phyloP scores from a whole-genome alignment of 352 stramenopile genomes.

The Phytophthora chlamydospora region DNA sequence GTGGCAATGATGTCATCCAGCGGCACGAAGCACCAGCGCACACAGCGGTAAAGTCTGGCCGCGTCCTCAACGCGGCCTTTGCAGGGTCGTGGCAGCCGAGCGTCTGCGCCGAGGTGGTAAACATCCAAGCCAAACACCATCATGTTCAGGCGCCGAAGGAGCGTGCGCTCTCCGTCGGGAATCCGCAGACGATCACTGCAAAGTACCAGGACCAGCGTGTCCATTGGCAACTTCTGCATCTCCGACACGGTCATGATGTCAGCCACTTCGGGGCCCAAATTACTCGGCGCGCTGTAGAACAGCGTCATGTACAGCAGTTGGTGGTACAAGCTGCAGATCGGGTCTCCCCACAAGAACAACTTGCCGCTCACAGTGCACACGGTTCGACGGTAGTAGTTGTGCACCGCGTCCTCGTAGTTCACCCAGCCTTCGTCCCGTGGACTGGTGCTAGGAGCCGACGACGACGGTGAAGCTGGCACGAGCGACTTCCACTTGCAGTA shows the following conservation, averaged over 20 bases:
- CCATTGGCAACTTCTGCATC: slow-evolving; percentile 48
- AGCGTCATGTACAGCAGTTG: slow-evolving; percentile 58
- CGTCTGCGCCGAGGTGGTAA: slow-evolving; percentile 4
- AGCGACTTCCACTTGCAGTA: slow-evolving; percentile 37
- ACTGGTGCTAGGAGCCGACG: slow-evolving; percentile 6
- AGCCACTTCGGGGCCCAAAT: slow-evolving; percentile 21
- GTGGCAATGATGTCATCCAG: slow-evolving; percentile 57
- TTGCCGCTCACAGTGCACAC: slow-evolving; percentile 34
- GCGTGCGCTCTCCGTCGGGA: slow-evolving; percentile 53
- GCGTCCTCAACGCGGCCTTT: slow-evolving; percentile 42
- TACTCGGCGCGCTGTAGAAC: slow-evolving; percentile 49
- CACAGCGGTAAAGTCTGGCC: slow-evolving; percentile 49
- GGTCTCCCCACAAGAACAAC: slow-evolving; percentile 54
- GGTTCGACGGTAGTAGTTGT: slow-evolving; percentile 34
- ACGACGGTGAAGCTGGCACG: not conserved
- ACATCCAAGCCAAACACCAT: slow-evolving; percentile 41
- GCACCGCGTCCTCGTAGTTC: slow-evolving; percentile 20
- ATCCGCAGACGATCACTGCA: slow-evolving; percentile 62
- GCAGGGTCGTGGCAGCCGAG: slow-evolving; percentile 20
- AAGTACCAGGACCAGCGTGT: slow-evolving; percentile 60
- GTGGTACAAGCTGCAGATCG: slow-evolving; percentile 68
- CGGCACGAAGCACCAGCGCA: slow-evolving; percentile 66
- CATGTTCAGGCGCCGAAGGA: slow-evolving; percentile 43
- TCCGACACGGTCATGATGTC: slow-evolving; percentile 28
- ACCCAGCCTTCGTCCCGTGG: slow-evolving; percentile 27